Conservation (phyloP, 2,329 filamentous ascomycete genomes). For the Fusarium torulosum region DNA sequence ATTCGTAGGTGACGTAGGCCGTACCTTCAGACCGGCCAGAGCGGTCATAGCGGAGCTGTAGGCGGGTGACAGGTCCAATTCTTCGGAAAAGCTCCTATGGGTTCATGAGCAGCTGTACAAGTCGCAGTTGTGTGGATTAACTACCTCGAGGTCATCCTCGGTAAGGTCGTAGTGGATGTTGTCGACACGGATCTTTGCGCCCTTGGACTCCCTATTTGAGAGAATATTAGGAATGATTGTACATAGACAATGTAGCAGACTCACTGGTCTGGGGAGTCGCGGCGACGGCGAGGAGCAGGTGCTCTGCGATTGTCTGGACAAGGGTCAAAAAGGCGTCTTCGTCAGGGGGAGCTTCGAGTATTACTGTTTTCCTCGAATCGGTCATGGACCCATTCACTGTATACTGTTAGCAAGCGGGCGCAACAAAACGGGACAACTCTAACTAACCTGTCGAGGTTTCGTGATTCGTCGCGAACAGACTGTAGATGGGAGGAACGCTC, state of each 20-base stretch:
- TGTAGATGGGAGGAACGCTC: slow-evolving; percentile 58
- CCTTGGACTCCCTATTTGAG: slow-evolving; percentile 61
- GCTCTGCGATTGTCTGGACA: slow-evolving; percentile 55
- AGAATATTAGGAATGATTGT: slow-evolving; percentile 35
- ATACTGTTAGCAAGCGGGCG: slow-evolving; percentile 26
- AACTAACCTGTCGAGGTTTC: slow-evolving; percentile 78
- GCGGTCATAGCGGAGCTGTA: slow-evolving; percentile 85
- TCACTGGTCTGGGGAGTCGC: slow-evolving; percentile 59
- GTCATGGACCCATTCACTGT: slow-evolving; percentile 94
- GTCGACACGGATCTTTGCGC: slow-evolving; percentile 83
- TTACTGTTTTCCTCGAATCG: slow-evolving; percentile 82
- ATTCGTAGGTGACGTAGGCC: slow-evolving; percentile 85
- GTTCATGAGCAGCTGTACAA: slow-evolving; percentile 44
- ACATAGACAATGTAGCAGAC: not conserved
- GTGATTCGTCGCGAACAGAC: slow-evolving; percentile 72
- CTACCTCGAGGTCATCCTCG: slow-evolving; percentile 83
- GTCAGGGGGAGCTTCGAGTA: slow-evolving; percentile 27
- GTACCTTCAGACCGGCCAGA: slow-evolving; percentile 88
- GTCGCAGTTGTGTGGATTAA: slow-evolving; percentile 21
- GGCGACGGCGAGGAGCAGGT: slow-evolving; percentile 58
- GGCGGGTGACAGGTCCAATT: slow-evolving; percentile 77
- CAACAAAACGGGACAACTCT: not conserved
- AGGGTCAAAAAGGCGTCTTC: slow-evolving; percentile 40
- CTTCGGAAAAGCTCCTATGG: slow-evolving; percentile 80
- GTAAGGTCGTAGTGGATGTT: slow-evolving; percentile 95